Percentiles rank a stretch among this genome's conserved stretches.
These are phyloP conservation scores for Herpetomonas tarakana DNA, from an alignment of 208 protist species.

Conservation along the genomic window DNA sequence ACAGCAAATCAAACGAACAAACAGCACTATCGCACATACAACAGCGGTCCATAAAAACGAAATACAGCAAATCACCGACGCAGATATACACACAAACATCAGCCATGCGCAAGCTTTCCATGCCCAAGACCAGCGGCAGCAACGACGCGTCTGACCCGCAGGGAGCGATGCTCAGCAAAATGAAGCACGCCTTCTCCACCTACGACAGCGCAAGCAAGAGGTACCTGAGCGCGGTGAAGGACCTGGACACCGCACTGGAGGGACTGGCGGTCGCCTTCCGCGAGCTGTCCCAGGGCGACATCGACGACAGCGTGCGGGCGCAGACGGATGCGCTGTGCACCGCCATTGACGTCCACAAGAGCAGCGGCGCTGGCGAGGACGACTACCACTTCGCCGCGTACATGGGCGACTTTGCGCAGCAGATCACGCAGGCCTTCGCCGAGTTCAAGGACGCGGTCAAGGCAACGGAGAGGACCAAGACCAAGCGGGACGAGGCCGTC, in stretches of 20 bases:
- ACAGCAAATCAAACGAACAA: no score
- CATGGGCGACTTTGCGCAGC: conserved; percentile 56
- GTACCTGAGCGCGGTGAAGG: conserved; percentile 55
- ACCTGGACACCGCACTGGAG: conserved; percentile 42
- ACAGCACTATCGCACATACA: no score
- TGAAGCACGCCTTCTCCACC: conserved; percentile 45
- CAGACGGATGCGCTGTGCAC: conserved; percentile 37
- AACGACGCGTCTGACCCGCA: conserved; percentile 23
- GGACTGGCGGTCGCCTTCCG: conserved; percentile 50
- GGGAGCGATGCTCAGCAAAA: conserved; percentile 30
- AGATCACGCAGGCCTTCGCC: conserved; percentile 25
- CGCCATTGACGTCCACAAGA: conserved; percentile 38
- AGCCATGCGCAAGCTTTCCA: background rate
- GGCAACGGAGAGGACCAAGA: conserved; percentile 7
- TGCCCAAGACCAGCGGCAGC: background rate
- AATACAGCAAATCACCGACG: no score
- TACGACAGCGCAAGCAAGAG: conserved; percentile 55
- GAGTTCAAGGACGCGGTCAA: conserved; percentile 24
- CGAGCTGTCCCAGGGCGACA: conserved; percentile 46
- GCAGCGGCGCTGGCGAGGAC: conserved; percentile 5
- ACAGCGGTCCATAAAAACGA: no score
- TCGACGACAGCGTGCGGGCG: conserved; percentile 7
- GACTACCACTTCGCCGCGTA: conserved; percentile 39
- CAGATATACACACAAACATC: conserved; percentile 6
- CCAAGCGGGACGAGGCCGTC: conserved; percentile 10